Percentiles rank a stretch among this genome's conserved stretches.
Evolutionary conservation across 2,329 filamentous ascomycete genomes (phyloP).

Genomic region (Parastagonospora nodorum): DNA sequence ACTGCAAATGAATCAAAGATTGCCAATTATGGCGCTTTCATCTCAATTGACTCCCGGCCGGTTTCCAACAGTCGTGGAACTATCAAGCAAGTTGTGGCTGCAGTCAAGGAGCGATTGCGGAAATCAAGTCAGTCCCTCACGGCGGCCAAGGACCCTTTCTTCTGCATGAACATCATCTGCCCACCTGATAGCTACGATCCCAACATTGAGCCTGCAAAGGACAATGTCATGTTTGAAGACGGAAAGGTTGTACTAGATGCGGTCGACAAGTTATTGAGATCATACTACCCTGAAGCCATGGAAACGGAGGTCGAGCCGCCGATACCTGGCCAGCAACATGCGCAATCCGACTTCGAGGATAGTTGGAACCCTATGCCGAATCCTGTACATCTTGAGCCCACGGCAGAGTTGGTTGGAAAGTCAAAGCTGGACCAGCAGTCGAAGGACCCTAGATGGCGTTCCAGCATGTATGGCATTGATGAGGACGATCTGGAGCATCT

Average conservation of each 20-base stretch:
- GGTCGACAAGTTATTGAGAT: conserved; percentile 52
- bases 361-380: neutral
- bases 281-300: conserved; percentile 37
- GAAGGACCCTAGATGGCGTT: conserved; percentile 33
- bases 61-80: conserved; percentile 61
- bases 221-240: conserved; percentile 71
- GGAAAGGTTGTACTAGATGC: conserved; percentile 53
- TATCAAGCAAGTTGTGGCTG: conserved; percentile 62
- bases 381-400: conserved; percentile 2
- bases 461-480: conserved; percentile 47
- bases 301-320: conserved; percentile 5
- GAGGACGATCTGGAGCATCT: conserved; percentile 41
- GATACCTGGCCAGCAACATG: conserved; percentile 4
- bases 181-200: conserved; percentile 68
- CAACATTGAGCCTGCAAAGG: conserved; percentile 74
- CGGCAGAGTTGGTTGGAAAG: neutral
- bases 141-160: conserved; percentile 60
- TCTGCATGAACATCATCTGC: conserved; percentile 68
- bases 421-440: neutral
- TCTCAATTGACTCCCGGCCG: conserved; percentile 72
- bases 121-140: conserved; percentile 24
- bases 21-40: conserved; percentile 55
- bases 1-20: conserved; percentile 51
- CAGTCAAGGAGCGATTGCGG: conserved; percentile 60
- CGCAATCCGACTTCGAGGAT: neutral